Base-by-base conservation (phyloP, 208 protist genomes). In the Crithidia acanthocephali region DNA sequence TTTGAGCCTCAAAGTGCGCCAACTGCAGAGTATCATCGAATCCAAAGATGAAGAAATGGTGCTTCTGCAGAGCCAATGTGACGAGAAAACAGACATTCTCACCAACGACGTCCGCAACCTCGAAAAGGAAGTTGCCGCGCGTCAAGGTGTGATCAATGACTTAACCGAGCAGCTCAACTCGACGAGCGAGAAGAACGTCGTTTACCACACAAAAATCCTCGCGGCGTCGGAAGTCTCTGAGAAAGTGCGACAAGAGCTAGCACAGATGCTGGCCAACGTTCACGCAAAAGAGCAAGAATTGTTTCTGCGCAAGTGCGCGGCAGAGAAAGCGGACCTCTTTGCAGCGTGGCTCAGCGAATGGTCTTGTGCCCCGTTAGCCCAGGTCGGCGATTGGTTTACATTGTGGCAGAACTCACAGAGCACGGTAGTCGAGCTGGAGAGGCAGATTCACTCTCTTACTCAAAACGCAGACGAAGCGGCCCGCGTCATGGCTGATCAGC, bases 31-130 rank as follows among this genome's bases (percentile, higher is more conserved):
- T 13, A 30, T 65, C 13, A 30, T 72, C 48, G 80, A 90, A 28
- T 18, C 56, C 10, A 82, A 79, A 47, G 90, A 92, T 27, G 90
- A 95, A 33, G 79, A 87, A 30, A 67, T 93, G 44, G 84, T 90
- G 18, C 11, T 95, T 10, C 48, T 87, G 72, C 67, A 83, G 22
- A 79, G 62, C 11, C 68, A 84, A 15, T 66, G 68, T 57, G 84
- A 87, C 45, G 90, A 93, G 5, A 78, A 70, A 25, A 52, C 78
- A 9, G 80, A 84, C 5, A 28, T 37, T 44, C 66, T 90, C 16
- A 53, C 58, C 35, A 18, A 60, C 2, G 85, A 92, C 57, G 57
- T 89, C 20, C 61, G 33, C 33, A 79, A 74, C 47, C 77, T 89
- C 33, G 78, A 89, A 37, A 68, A 74, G 13, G 87, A 93, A 27